Conservation (phyloP, 1,139 yeast genomes). For the Saccharomyces hybrid region DNA sequence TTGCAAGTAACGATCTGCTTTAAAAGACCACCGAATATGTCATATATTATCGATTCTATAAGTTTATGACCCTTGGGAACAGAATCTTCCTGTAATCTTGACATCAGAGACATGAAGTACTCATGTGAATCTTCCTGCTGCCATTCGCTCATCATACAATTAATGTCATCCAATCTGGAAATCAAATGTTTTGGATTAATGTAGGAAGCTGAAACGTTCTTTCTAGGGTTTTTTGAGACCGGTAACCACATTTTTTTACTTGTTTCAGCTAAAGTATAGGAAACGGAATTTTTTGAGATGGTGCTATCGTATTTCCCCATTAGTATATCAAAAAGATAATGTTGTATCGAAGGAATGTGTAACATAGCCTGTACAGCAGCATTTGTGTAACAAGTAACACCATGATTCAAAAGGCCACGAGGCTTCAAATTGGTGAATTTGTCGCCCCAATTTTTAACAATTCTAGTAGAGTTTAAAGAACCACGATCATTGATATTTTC, state of each 20-base stretch:
- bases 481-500: constrained; percentile 52
- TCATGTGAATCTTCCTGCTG: constrained; percentile 98
- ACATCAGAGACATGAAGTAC: constrained; percentile 84
- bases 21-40: constrained; percentile 86
- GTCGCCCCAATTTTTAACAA: constrained; percentile 55
- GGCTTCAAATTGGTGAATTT: constrained; percentile 44
- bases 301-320: constrained; percentile 42
- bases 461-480: constrained; percentile 47
- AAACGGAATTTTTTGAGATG: constrained; percentile 54
- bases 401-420: constrained; percentile 77
- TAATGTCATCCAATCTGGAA: constrained; percentile 69
- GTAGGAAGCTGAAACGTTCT: constrained; percentile 34
- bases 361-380: constrained; percentile 86
- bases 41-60: constrained; percentile 76
- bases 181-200: constrained; percentile 72
- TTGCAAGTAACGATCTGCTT: constrained; percentile 80
- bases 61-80: constrained; percentile 83
- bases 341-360: constrained; percentile 87
- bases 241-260: constrained; percentile 57
- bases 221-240: constrained; percentile 32
- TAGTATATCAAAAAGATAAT: constrained; percentile 63
- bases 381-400: constrained; percentile 95
- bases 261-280: constrained; percentile 66
- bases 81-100: constrained; percentile 83
- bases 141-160: constrained; percentile 96